These are phyloP conservation scores for Syzygium syzygioides DNA, from an alignment of 441 rosid species.

Conservation along the genomic window DNA sequence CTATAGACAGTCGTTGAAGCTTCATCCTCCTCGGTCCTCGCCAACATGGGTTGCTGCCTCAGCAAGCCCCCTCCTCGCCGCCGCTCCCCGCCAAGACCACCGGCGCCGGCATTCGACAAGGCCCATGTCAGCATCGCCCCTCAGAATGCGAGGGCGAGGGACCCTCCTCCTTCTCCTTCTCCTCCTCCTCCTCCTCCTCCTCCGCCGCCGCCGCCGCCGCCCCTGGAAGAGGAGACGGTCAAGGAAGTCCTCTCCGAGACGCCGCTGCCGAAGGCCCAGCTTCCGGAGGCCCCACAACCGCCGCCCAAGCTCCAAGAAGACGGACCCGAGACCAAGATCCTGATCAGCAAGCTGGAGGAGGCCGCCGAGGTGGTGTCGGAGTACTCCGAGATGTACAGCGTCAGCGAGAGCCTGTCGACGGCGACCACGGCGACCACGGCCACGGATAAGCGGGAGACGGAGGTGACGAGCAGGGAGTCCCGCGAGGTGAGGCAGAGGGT, in stretches of 20 bases:
- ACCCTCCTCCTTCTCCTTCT: background rate
- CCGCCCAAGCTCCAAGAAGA: background rate
- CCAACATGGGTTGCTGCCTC: conserved; percentile 47
- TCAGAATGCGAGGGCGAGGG: background rate
- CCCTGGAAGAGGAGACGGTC: conserved; percentile 65
- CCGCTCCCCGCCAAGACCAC: background rate
- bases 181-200: background rate
- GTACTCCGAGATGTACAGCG: conserved; percentile 49
- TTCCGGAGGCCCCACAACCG: background rate
- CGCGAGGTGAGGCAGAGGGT: background rate
- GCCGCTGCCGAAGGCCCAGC: conserved; percentile 5
- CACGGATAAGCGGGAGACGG: conserved; percentile 53
- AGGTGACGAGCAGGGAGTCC: conserved; percentile 46
- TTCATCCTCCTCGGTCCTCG: background rate
- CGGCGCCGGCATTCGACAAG: background rate
- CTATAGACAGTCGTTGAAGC: background rate
- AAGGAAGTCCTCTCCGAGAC: conserved; percentile 67
- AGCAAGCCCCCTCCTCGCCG: conserved; percentile 18
- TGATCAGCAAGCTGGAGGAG: conserved; percentile 14
- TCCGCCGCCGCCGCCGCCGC: conserved; percentile 20
- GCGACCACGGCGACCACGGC: conserved; percentile 22
- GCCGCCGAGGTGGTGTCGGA: conserved; percentile 37
- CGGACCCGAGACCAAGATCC: conserved; percentile 7
- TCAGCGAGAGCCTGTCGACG: conserved; percentile 39
- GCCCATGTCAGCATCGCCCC: background rate